A percentile compares a stretch with the other conserved stretches of the same genome.
Evolutionary conservation across 345 rosid species (phyloP).

Genomic region (Brassica juncea): DNA sequence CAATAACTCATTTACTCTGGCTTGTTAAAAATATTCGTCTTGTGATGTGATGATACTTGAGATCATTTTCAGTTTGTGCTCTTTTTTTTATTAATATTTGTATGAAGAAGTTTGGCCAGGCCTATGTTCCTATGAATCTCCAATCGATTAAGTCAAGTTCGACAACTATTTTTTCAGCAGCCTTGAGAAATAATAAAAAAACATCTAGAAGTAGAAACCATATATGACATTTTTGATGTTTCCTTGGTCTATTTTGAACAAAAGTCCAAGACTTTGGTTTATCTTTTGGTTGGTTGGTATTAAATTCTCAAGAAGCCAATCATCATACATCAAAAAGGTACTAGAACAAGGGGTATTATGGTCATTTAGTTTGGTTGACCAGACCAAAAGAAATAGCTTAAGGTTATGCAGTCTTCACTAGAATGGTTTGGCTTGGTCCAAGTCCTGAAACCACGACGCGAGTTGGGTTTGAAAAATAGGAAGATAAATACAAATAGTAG

Average conservation of each 20-base stretch:
- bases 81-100: background rate
- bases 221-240: background rate
- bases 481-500: background rate
- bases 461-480: slow-evolving; percentile 13
- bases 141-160: background rate
- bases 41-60: slow-evolving; percentile 3
- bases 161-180: background rate
- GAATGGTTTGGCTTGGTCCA: background rate
- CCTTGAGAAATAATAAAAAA: background rate
- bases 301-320: background rate
- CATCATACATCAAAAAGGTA: background rate
- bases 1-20: background rate
- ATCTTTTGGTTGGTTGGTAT: background rate
- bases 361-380: slow-evolving; percentile 14
- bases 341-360: background rate
- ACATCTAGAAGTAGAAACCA: background rate
- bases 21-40: slow-evolving; percentile 11
- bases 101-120: slow-evolving; percentile 19
- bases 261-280: background rate
- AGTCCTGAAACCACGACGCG: slow-evolving; percentile 21
- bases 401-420: background rate
- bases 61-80: background rate
- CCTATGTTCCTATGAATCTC: background rate
- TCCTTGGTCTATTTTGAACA: background rate
- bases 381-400: background rate